Percentiles rank a stretch among this genome's conserved stretches.
phyloP scores from a whole-genome alignment of 2,329 filamentous ascomycete genomes.

The Xylariaceae sp. region DNA sequence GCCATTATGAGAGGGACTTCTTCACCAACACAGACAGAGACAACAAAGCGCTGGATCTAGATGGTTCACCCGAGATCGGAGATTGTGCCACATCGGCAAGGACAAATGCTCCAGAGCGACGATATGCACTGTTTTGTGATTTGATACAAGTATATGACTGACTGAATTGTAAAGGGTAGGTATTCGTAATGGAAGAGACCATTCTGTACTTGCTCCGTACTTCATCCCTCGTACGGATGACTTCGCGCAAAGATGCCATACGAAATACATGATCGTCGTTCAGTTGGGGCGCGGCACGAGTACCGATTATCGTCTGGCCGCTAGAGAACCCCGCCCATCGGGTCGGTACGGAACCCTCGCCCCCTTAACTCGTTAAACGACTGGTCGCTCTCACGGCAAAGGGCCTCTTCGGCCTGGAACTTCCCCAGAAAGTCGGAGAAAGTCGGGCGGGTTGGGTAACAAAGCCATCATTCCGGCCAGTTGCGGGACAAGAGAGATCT shows the following conservation, averaged over 20 bases:
- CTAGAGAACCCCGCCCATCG: slow-evolving; percentile 8
- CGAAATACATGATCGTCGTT: not conserved
- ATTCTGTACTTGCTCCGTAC: not conserved
- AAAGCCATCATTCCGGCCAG: slow-evolving; percentile 8
- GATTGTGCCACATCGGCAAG: not conserved
- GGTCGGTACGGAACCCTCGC: slow-evolving; percentile 5
- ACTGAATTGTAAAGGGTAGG: no score
- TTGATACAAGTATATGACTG: no score
- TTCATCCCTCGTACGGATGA: not conserved
- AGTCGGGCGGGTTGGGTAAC: slow-evolving; percentile 13
- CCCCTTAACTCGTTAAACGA: not conserved
- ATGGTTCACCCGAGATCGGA: not conserved
- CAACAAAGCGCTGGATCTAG: not conserved
- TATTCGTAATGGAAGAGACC: no score
- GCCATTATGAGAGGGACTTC: no score
- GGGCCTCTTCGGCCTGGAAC: not conserved
- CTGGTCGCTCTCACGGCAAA: not conserved
- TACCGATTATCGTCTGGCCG: not conserved
- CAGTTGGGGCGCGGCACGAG: no score
- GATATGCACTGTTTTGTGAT: not conserved
- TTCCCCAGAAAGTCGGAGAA: slow-evolving; percentile 23
- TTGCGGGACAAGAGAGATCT: slow-evolving; percentile 9
- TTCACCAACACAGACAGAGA: no score
- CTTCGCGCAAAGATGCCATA: not conserved
- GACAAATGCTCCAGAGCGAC: not conserved